These are phyloP conservation scores for Leavenworthia alabamica DNA, from an alignment of 345 rosid species.

Conservation along the genomic window DNA sequence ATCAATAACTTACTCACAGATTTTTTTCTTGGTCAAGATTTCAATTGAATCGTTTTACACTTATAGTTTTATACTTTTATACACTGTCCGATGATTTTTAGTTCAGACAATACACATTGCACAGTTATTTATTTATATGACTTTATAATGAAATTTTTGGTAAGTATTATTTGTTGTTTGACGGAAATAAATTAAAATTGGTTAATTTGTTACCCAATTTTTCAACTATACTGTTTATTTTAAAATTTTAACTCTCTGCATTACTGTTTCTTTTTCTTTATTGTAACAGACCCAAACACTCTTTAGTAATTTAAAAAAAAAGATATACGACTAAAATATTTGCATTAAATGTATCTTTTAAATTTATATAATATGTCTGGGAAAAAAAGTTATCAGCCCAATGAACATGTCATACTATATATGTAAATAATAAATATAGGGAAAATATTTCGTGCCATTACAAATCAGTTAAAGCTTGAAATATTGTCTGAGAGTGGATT, in stretches of 20 bases:
- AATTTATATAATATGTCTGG: neutral
- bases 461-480: neutral
- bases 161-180: neutral
- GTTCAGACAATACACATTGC: neutral
- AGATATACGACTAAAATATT: neutral
- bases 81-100: neutral
- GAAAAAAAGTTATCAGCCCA: neutral
- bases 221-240: slow-evolving; percentile 1
- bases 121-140: neutral
- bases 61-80: too few species aligned
- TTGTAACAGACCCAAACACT: neutral
- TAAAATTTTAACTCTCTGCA: neutral
- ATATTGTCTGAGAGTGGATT: slow-evolving; percentile 5
- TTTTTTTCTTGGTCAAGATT: too few species aligned
- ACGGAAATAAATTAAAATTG: neutral
- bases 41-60: too few species aligned
- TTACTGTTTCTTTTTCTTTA: neutral
- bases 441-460: neutral
- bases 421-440: neutral
- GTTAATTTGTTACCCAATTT: neutral
- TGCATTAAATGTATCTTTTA: neutral
- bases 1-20: neutral
- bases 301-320: neutral
- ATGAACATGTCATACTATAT: neutral
- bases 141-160: neutral